Evolutionary conservation across 2,329 filamentous ascomycete genomes (phyloP), one percentile per base, ranked within the genome.

Genomic region (Aphanocladium album): DNA sequence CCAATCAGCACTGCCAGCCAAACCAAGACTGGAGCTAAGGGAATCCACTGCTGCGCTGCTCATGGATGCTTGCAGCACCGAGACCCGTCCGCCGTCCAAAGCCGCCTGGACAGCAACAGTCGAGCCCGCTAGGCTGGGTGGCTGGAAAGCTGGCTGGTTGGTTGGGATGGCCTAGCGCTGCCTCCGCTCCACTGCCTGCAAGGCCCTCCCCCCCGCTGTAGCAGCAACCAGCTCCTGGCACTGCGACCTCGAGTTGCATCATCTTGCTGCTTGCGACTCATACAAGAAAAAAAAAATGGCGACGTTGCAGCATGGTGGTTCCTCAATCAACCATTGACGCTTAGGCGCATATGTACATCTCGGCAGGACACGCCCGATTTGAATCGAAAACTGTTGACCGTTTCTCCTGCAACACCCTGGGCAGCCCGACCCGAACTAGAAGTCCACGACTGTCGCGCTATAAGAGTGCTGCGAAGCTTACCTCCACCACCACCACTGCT

Each of bases 1-100:
- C 66, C 66, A 67, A 66, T 66, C 60, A 66, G 8, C 14, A 35
- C 4, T 8, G 19, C 7, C 17, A n/a, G 7, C 19, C 33, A 30
- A 14, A 23, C 19, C 16, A 37, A 30, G 19, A 51, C 45, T 57
- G 52, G 59, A 19, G 37, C 51, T 21, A 17, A 56, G 35, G 50
- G 27, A 39, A n/a, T n/a, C 50, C 50, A 37, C n/a, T 51, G 45
- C 21, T 53, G 33, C 37, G 16, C 21, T 37, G 19, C 39, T 58
- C 9, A 23, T 49, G 43, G 54, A 57, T 58, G 56, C 46, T 51
- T 58, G 21, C 56, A 59, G 46, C 47, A 19, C 46, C 19, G 23
- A 39, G 55, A 45, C 37, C n/a, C n/a, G n/a, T n/a, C n/a, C n/a
- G n/a, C 12, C 33, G 33, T 35, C 33, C 6, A 35, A 35, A 12